phyloP scores from a whole-genome alignment of 2,329 filamentous ascomycete genomes.

The Alternaria solani region DNA sequence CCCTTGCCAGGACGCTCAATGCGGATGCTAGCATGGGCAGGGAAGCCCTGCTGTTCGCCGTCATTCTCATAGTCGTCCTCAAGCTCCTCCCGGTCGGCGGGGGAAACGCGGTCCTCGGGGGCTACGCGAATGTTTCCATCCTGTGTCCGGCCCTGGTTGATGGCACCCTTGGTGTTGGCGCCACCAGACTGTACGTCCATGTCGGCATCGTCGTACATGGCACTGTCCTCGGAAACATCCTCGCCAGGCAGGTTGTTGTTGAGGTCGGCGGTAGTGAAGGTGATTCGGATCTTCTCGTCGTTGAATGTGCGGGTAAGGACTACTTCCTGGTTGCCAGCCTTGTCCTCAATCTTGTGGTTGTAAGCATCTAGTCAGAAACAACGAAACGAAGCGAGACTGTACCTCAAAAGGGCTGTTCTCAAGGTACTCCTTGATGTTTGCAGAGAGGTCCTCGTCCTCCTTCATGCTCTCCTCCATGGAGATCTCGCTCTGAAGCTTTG shows the following conservation, averaged over 20 bases:
- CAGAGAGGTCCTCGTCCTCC: constrained; percentile 73
- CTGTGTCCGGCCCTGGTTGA: constrained; percentile 62
- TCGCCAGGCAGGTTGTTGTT: constrained; percentile 56
- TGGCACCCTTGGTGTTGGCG: constrained; percentile 63
- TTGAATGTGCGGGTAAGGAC: constrained; percentile 82
- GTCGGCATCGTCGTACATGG: constrained; percentile 49
- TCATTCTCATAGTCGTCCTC: constrained; percentile 66
- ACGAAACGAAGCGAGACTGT: constrained; percentile 12
- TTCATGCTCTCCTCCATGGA: constrained; percentile 80
- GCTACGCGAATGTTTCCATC: constrained; percentile 63
- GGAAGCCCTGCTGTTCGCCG: constrained; percentile 67
- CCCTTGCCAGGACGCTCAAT: constrained; percentile 88
- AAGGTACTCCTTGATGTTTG: constrained; percentile 85
- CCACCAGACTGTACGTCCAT: constrained; percentile 62
- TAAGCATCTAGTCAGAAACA: constrained; percentile 7
- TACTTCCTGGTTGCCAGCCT: constrained; percentile 85
- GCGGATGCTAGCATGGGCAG: constrained; percentile 83
- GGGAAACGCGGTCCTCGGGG: constrained; percentile 64
- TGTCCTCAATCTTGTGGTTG: constrained; percentile 68
- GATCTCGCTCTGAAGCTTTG: constrained; percentile 73
- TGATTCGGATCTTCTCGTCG: constrained; percentile 88
- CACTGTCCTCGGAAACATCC: constrained; percentile 64
- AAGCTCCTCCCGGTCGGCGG: constrained; percentile 65
- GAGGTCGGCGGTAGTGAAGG: constrained; percentile 86
- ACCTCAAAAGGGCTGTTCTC: constrained; percentile 86